Percentiles rank a stretch among this genome's conserved stretches.
These are phyloP conservation scores for Lichtheimia ramosa DNA, from an alignment of 371 early-diverging fungal genomes.

Conservation along the genomic window DNA sequence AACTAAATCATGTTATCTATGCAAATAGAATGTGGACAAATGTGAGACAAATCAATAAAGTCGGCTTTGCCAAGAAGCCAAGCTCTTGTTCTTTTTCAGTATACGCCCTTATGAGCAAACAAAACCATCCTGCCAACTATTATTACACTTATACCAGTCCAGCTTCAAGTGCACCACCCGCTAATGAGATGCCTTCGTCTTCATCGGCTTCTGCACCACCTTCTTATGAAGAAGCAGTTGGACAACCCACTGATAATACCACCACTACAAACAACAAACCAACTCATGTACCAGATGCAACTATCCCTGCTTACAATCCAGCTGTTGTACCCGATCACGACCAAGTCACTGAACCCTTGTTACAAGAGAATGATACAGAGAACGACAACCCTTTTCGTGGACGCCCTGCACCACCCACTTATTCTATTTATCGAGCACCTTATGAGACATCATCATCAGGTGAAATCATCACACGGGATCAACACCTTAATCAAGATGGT, in stretches of 20 bases:
- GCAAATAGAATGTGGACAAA: conserved; percentile 35
- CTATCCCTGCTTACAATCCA: conserved; percentile 12
- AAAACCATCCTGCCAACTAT: conserved; percentile 16
- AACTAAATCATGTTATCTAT: not conserved
- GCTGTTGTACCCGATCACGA: conserved; percentile 13
- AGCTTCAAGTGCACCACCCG: conserved; percentile 17
- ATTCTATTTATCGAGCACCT: conserved; percentile 35
- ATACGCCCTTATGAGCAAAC: conserved; percentile 8
- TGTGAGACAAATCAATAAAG: conserved; percentile 18
- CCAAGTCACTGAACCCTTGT: not conserved
- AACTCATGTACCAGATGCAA: conserved; percentile 1
- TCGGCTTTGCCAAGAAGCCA: not conserved
- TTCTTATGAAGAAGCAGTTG: conserved; percentile 28
- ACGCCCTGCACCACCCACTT: conserved; percentile 42
- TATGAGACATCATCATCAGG: conserved; percentile 13
- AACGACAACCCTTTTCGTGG: conserved; percentile 22
- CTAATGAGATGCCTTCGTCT: conserved; percentile 8
- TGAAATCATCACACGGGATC: conserved; percentile 29
- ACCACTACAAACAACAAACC: not conserved
- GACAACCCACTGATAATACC: not conserved
- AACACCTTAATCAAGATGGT: conserved; percentile 43
- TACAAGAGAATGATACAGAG: conserved; percentile 1
- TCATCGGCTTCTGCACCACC: conserved; percentile 24
- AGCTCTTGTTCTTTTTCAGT: not conserved
- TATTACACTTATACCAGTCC: conserved; percentile 32